phyloP scores from a whole-genome alignment of 2,329 filamentous ascomycete species.

The Fusarium luffae region DNA sequence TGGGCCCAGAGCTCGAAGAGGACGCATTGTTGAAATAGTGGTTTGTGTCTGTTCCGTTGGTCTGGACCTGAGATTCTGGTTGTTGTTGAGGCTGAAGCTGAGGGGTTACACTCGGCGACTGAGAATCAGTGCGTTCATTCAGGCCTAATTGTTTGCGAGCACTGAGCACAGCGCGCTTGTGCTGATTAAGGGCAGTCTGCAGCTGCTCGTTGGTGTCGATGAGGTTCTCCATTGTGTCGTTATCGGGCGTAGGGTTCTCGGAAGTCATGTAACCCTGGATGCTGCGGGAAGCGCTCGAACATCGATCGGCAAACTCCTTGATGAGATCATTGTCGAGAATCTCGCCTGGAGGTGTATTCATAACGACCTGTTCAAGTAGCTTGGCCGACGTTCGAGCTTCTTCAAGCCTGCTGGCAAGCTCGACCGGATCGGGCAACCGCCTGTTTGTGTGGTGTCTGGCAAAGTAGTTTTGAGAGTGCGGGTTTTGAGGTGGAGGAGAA shows the following conservation, averaged over 20 bases:
- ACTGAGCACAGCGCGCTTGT: slow-evolving; percentile 81
- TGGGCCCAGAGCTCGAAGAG: slow-evolving; percentile 26
- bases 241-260: slow-evolving; percentile 83
- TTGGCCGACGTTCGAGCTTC: slow-evolving; percentile 92
- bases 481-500: slow-evolving; percentile 42
- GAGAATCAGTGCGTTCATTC: slow-evolving; percentile 45
- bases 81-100: slow-evolving; percentile 30
- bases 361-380: slow-evolving; percentile 89
- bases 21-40: slow-evolving; percentile 32
- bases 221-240: slow-evolving; percentile 90
- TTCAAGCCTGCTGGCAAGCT: slow-evolving; percentile 85
- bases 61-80: slow-evolving; percentile 14
- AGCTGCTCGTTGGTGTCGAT: slow-evolving; percentile 96
- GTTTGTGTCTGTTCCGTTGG: slow-evolving; percentile 48
- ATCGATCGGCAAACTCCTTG: slow-evolving; percentile 90
- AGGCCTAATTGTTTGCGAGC: slow-evolving; percentile 66
- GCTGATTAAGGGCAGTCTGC: slow-evolving; percentile 81
- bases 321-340: slow-evolving; percentile 87
- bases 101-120: slow-evolving; percentile 45
- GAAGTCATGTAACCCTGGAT: slow-evolving; percentile 88
- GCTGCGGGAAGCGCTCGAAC: slow-evolving; percentile 80
- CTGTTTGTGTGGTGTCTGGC: slow-evolving; percentile 61
- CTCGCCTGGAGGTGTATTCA: slow-evolving; percentile 82
- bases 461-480: slow-evolving; percentile 67
- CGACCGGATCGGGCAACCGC: slow-evolving; percentile 73